Base-by-base conservation (phyloP, 2,329 filamentous ascomycete genomes). In the Ploettnerulaceae sp. region DNA sequence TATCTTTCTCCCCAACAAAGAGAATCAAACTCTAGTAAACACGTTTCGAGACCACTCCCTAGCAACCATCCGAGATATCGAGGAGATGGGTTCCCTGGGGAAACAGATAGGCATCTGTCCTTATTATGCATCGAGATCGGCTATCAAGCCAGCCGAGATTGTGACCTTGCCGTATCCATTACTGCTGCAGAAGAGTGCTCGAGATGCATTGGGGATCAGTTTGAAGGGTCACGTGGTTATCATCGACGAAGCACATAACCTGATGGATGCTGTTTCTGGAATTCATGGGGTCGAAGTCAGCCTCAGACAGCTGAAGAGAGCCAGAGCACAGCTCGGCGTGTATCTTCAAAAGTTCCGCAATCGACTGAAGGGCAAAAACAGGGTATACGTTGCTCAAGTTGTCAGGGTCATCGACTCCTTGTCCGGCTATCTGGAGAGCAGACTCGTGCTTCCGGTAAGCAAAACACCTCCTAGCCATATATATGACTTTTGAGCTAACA, bases 191-290 rank as follows among this genome's bases (percentile, higher is more conserved):
- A 86, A 83, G 58, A 86, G 82, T 3, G 90, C 93, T 0, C 76
- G 93, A 38, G 90, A 97, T 51, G 89, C 93, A 0, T 73, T 98
- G 0, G 84, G 86, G 0, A 81, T 98, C 33, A 91, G 85, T 18
- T 68, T 98, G 7, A 89, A 94, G 58, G 81, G 82, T 4, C 93
- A 95, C 60, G 74, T 98, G 0, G 82, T 98, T n/a, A 86, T 98
- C 20, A 87, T 98, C 37, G 93, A 98, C 57, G 93, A 98, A 70
- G 93, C 93, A 0, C 93, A 98, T 64, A 98, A 98, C 61, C 78
- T 98, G 42, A 95, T 96, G 84, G 90, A 96, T 64, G 89, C 91
- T 0, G 88, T 98, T 35, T 79, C 88, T 12, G 84, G 82, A 35
- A 93, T 95, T 25, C 82, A 96, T 63, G 90, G 90, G 0, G 80